These are phyloP conservation scores for Xylariaceae sp. DNA, from an alignment of 2,329 filamentous ascomycete species.

Conservation along the genomic window DNA sequence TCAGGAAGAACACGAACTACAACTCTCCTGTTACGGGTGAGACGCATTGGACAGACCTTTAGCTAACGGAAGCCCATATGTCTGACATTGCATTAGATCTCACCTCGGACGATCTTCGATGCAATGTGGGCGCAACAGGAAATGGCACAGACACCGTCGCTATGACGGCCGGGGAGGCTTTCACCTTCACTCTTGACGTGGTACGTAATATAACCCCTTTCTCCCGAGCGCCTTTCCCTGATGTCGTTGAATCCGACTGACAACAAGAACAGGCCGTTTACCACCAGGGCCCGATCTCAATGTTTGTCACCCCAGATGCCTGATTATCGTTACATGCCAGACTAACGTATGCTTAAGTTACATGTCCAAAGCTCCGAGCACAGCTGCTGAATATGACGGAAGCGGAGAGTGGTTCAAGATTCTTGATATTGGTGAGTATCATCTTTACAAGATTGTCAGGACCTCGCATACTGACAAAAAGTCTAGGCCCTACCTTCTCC, in stretches of 20 bases:
- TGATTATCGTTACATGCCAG: no score
- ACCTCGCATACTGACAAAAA: no score
- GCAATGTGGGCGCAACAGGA: constrained; percentile 37
- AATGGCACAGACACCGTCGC: constrained; percentile 31
- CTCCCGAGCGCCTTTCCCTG: no score
- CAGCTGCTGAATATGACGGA: constrained; percentile 36
- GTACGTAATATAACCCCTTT: no score
- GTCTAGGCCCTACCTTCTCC: constrained; percentile 33
- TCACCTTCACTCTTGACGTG: constrained; percentile 37
- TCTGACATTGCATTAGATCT: constrained; percentile 30
- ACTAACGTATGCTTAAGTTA: constrained; percentile 26
- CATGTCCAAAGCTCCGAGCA: constrained; percentile 38
- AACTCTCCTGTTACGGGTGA: constrained; percentile 44
- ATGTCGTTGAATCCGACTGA: constrained; percentile 2
- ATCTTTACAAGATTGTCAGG: no score
- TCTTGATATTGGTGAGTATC: constrained; percentile 33
- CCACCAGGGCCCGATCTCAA: constrained; percentile 39
- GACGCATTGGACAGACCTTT: background rate
- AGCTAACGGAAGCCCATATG: background rate
- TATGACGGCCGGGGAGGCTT: constrained; percentile 36
- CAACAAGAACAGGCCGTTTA: constrained; percentile 33
- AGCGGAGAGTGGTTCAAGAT: constrained; percentile 42
- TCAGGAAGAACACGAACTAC: constrained; percentile 45
- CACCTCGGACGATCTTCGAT: constrained; percentile 38
- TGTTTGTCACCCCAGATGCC: constrained; percentile 21